Conservation (phyloP, 2,329 filamentous ascomycete genomes). For the Colletotrichum aenigma region DNA sequence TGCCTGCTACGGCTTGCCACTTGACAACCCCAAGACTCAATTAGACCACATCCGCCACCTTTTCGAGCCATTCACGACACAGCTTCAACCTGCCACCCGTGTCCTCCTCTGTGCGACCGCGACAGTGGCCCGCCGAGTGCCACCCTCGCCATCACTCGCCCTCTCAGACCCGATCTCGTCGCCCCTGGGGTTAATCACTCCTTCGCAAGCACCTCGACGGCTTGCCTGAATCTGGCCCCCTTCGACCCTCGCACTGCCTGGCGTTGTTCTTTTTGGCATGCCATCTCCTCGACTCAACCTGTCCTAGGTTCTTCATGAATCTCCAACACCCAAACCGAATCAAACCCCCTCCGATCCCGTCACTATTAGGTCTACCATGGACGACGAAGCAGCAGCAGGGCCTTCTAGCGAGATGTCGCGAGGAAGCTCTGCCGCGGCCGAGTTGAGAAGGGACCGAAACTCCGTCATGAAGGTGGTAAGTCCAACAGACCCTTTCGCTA, state of each 20-base stretch:
- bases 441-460: not conserved
- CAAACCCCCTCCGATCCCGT: not conserved
- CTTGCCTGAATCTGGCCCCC: not conserved
- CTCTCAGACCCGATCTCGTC: not conserved
- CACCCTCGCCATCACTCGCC: not conserved
- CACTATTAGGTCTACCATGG: conserved; percentile 22
- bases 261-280: not conserved
- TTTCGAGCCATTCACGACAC: not conserved
- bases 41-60: not conserved
- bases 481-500: not conserved
- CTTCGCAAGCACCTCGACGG: not conserved
- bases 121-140: not conserved
- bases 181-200: not conserved
- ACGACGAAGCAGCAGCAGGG: conserved; percentile 8
- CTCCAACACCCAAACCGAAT: not conserved
- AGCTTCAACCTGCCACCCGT: not conserved
- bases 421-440: not conserved
- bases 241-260: not conserved
- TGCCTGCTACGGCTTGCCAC: not conserved
- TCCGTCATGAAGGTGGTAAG: not conserved
- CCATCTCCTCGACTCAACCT: not conserved
- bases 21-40: not conserved
- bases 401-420: conserved; percentile 21
- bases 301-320: conserved; percentile 4
- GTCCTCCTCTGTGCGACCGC: not conserved